Evolutionary conservation across 1,139 yeast species (phyloP).

Genomic region (Wickerhamiella infanticola): DNA sequence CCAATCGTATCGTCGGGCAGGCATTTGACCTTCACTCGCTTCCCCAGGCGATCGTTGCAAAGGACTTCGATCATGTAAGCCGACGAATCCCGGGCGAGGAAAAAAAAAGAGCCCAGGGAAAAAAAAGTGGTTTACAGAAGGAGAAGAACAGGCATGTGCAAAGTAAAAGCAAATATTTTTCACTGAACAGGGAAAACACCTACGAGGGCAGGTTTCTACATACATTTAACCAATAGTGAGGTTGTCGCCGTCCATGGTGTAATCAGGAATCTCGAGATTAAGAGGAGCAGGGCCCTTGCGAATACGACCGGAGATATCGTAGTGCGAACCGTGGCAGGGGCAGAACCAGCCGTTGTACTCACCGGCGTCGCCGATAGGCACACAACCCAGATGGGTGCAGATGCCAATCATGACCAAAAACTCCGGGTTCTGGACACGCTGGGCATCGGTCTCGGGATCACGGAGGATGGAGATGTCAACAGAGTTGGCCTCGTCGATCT

Average conservation of each 20-base stretch:
- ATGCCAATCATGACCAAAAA: constrained; percentile 99
- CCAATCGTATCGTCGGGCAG: constrained; percentile 77
- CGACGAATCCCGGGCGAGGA: background rate
- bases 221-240: constrained; percentile 55
- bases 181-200: background rate
- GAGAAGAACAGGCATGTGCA: background rate
- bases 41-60: constrained; percentile 53
- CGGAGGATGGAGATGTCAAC: constrained; percentile 65
- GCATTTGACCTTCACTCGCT: constrained; percentile 70
- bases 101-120: background rate
- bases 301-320: constrained; percentile 98
- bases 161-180: background rate
- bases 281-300: constrained; percentile 99
- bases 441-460: constrained; percentile 87
- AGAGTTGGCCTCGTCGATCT: constrained; percentile 84
- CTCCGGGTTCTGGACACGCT: constrained; percentile 92
- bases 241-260: constrained; percentile 67
- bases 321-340: constrained; percentile 99
- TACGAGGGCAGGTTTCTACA: background rate
- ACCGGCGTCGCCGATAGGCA: constrained; percentile 99
- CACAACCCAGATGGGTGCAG: constrained; percentile 99
- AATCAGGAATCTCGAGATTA: constrained; percentile 91
- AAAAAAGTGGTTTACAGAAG: background rate
- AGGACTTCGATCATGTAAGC: constrained; percentile 27
- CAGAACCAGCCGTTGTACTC: constrained; percentile 99